A percentile compares a stretch with the other conserved stretches of the same genome.
These are phyloP conservation scores for Theobroma cacao DNA, from an alignment of 345 rosid genomes.

Conservation along the genomic window DNA sequence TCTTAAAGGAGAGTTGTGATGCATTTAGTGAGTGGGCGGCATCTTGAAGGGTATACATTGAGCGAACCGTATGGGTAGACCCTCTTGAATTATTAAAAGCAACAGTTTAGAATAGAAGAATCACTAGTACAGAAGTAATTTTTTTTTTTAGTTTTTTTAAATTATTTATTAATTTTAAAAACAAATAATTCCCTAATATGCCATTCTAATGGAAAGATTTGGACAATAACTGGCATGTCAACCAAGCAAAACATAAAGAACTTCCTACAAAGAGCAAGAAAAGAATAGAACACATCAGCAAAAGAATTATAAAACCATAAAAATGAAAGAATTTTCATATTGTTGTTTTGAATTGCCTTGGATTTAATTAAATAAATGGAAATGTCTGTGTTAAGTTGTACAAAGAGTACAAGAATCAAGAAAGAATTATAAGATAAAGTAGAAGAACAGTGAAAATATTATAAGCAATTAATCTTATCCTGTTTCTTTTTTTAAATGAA, in stretches of 20 bases:
- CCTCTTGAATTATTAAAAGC: neutral
- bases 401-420: slow-evolving; percentile 8
- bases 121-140: slow-evolving; percentile 20
- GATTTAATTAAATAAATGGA: slow-evolving; percentile 10
- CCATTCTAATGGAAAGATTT: slow-evolving; percentile 20
- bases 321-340: neutral
- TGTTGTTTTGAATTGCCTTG: neutral
- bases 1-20: too few relatives aligned
- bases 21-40: too few relatives aligned
- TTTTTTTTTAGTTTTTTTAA: neutral
- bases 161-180: neutral
- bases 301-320: slow-evolving; percentile 15
- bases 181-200: slow-evolving; percentile 7
- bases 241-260: slow-evolving; percentile 21
- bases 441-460: neutral
- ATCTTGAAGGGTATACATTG: too few relatives aligned
- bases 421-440: neutral
- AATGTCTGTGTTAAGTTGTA: slow-evolving; percentile 8
- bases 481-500: neutral
- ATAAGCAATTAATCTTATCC: slow-evolving; percentile 1
- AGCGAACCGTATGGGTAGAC: too few relatives aligned
- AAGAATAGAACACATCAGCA: slow-evolving; percentile 27
- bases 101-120: slow-evolving; percentile 25
- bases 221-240: slow-evolving; percentile 48
- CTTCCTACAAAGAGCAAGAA: slow-evolving; percentile 19